Evolutionary conservation across 495 filamentous ascomycete genomes (phyloP).

Genomic region (Penicillium paradoxum): DNA sequence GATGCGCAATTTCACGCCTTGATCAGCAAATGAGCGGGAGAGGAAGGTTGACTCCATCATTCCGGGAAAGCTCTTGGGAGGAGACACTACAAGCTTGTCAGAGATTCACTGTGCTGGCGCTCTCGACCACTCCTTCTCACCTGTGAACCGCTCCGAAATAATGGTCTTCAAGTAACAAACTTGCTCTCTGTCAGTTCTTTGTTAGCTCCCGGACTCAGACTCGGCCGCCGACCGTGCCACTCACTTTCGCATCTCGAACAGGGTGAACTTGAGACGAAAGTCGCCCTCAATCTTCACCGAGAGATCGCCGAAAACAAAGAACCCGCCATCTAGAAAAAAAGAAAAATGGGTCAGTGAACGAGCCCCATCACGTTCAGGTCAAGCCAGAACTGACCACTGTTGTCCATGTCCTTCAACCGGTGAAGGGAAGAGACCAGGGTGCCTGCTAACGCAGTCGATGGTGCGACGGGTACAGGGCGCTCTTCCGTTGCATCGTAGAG

Average conservation of each 20-base stretch:
- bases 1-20: slow-evolving; percentile 84
- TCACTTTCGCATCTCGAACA: slow-evolving; percentile 79
- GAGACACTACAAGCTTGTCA: slow-evolving; percentile 50
- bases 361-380: not conserved
- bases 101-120: not conserved
- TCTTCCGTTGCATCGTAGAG: slow-evolving; percentile 62
- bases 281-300: slow-evolving; percentile 78
- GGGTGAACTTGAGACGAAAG: slow-evolving; percentile 75
- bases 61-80: slow-evolving; percentile 77
- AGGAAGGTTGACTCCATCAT: slow-evolving; percentile 88
- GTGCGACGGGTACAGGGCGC: slow-evolving; percentile 46
- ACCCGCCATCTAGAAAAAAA: slow-evolving; percentile 65
- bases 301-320: slow-evolving; percentile 95
- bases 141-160: slow-evolving; percentile 68
- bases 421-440: slow-evolving; percentile 89
- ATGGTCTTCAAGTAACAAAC: slow-evolving; percentile 66
- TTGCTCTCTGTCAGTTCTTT: slow-evolving; percentile 28
- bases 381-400: slow-evolving; percentile 54
- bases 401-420: slow-evolving; percentile 85
- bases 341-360: slow-evolving; percentile 11
- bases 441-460: slow-evolving; percentile 63
- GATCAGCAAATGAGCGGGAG: slow-evolving; percentile 89
- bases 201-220: slow-evolving; percentile 2
- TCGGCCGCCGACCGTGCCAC: slow-evolving; percentile 16
- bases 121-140: slow-evolving; percentile 32